phyloP scores from a whole-genome alignment of 2,329 filamentous ascomycete species.

The Botrytis hyacinthi region DNA sequence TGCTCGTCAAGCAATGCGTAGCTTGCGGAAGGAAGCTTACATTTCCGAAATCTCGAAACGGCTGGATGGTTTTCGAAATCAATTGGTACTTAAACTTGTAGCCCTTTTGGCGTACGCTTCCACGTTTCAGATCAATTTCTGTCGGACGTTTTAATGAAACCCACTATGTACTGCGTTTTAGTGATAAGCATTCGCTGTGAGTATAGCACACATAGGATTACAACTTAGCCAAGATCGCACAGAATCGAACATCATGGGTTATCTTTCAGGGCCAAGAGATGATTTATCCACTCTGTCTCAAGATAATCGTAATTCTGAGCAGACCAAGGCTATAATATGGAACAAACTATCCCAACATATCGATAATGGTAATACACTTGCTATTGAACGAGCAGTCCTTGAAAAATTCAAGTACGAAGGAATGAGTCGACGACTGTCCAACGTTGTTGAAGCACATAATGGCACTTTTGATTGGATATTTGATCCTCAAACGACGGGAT shows the following conservation, averaged over 20 bases:
- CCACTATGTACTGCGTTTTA: background rate
- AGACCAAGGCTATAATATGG: background rate
- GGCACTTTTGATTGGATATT: background rate
- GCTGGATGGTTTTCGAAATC: background rate
- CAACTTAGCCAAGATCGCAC: background rate
- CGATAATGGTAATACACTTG: background rate
- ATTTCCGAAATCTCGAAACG: background rate
- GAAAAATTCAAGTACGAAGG: background rate
- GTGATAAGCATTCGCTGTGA: background rate
- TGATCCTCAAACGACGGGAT: background rate
- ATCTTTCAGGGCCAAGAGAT: background rate
- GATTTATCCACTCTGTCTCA: background rate
- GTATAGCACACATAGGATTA: background rate
- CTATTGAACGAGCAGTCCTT: background rate
- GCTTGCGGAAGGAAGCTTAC: background rate
- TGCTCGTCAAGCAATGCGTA: background rate
- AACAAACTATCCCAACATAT: background rate
- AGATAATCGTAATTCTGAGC: background rate
- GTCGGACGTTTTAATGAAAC: background rate
- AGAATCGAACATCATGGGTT: background rate
- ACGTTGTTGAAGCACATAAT: background rate
- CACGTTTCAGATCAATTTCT: background rate
- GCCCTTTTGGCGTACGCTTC: background rate
- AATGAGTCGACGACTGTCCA: background rate
- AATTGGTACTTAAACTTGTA: background rate